Evolutionary conservation across 768 basidiomycete species (phyloP).

Genomic region (Auricularia sp.): DNA sequence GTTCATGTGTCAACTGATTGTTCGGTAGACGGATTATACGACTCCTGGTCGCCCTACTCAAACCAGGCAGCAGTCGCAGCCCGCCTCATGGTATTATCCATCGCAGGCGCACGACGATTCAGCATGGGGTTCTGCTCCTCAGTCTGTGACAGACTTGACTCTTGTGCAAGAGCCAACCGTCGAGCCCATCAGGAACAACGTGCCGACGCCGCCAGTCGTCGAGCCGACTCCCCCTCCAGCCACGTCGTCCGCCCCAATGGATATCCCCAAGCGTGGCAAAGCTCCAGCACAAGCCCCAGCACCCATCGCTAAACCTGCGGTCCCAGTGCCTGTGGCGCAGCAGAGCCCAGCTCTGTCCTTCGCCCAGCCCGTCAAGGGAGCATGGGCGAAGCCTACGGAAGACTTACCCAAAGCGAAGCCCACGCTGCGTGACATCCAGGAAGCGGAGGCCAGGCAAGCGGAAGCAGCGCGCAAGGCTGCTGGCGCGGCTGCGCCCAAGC

Average conservation of each 20-base stretch:
- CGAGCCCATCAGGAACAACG: background rate
- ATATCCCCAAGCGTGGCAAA: background rate
- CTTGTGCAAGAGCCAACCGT: background rate
- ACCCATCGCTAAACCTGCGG: conserved; percentile 18
- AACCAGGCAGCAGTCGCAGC: conserved; percentile 15
- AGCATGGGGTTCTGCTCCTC: conserved; percentile 28
- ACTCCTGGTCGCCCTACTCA: background rate
- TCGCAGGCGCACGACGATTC: conserved; percentile 38
- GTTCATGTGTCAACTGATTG: too few species aligned
- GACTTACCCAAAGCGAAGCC: conserved; percentile 46
- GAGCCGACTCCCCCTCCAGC: conserved; percentile 1
- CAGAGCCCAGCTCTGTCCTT: conserved; percentile 9
- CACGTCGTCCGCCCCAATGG: conserved; percentile 4
- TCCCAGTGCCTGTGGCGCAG: conserved; percentile 13
- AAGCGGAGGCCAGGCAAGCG: conserved; percentile 74
- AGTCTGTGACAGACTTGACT: background rate
- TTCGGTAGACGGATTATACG: background rate
- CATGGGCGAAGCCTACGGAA: conserved; percentile 57
- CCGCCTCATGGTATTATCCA: conserved; percentile 47
- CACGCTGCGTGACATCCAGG: conserved; percentile 90
- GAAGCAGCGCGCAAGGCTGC: conserved; percentile 63
- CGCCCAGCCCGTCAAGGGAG: conserved; percentile 27
- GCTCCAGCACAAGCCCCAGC: conserved; percentile 4
- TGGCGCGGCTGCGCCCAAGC: conserved; percentile 51
- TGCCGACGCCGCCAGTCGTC: conserved; percentile 1